Percentiles rank a stretch among this genome's conserved stretches.
Evolutionary conservation across 1,139 yeast species (phyloP).

Genomic region (Zygotorulaspora mrakii): DNA sequence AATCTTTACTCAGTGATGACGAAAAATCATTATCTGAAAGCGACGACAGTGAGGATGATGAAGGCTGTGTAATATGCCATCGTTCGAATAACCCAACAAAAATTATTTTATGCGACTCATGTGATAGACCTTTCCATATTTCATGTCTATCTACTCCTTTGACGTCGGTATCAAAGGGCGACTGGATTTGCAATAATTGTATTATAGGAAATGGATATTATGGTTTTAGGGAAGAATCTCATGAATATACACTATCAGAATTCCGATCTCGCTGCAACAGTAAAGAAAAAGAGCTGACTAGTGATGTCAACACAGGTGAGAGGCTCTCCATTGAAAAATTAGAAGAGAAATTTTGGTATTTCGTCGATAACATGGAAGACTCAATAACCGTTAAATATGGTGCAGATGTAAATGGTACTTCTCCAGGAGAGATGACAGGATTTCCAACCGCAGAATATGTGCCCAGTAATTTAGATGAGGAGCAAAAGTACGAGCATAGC

Average conservation of each 20-base stretch:
- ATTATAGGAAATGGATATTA: constrained; percentile 83
- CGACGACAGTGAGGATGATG: constrained; percentile 37
- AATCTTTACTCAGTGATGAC: constrained; percentile 36
- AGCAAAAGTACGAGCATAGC: constrained; percentile 35
- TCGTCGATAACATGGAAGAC: constrained; percentile 44
- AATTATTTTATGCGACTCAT: constrained; percentile 66
- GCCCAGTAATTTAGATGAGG: constrained; percentile 30
- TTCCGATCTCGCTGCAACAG: constrained; percentile 55
- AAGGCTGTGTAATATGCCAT: constrained; percentile 54
- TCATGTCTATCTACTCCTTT: constrained; percentile 58
- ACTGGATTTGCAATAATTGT: constrained; percentile 82
- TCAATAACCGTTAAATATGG: constrained; percentile 64
- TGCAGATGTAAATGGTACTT: constrained; percentile 66
- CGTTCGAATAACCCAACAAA: constrained; percentile 46
- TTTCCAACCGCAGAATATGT: constrained; percentile 45
- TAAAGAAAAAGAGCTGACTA: constrained; percentile 11
- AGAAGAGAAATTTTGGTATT: constrained; percentile 59
- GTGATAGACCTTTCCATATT: constrained; percentile 65
- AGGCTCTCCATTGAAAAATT: constrained; percentile 38
- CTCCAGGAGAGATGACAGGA: constrained; percentile 63
- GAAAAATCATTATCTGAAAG: constrained; percentile 35
- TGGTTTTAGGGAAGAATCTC: constrained; percentile 75
- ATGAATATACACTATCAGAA: constrained; percentile 54
- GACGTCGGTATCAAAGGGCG: constrained; percentile 47
- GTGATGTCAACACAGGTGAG: constrained; percentile 32